A percentile compares a stretch with the other conserved stretches of the same genome.
Conservation (phyloP, 2,329 filamentous ascomycete genomes). For the Pleochaeta shiraiana region DNA sequence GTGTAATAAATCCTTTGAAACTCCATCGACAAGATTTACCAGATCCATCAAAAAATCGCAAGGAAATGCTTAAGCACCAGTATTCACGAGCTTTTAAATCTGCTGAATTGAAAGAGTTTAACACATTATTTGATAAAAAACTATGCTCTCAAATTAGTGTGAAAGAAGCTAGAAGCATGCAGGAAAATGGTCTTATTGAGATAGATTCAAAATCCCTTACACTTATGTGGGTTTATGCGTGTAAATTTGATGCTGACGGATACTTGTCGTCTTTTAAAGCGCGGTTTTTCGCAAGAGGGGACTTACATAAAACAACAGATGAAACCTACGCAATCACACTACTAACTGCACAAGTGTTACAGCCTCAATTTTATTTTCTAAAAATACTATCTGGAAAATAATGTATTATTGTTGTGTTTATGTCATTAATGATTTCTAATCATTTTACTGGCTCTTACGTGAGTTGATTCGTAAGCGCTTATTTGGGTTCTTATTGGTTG, state of each 20-base stretch:
- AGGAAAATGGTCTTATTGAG: neutral
- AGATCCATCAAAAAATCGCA: neutral
- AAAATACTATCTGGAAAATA: no score
- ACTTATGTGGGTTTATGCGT: constrained; percentile 12
- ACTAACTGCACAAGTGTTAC: neutral
- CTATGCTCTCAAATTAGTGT: neutral
- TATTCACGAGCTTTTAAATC: neutral
- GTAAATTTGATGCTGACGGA: constrained; percentile 14
- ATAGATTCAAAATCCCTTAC: neutral
- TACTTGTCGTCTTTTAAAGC: constrained; percentile 12
- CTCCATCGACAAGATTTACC: neutral
- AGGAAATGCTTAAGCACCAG: neutral
- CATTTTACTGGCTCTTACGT: no score
- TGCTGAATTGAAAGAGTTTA: neutral
- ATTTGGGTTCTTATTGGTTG: no score
- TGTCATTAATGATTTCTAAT: no score
- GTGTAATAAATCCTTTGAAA: neutral
- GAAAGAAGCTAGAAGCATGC: neutral
- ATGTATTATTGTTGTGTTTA: no score
- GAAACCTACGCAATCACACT: neutral
- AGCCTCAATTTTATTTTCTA: no score
- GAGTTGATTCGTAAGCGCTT: no score
- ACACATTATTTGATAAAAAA: neutral
- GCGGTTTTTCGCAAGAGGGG: constrained; percentile 11
- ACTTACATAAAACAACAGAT: constrained; percentile 7